Conservation (phyloP, 139 green algal genomes). For the Pleodorina starrii region DNA sequence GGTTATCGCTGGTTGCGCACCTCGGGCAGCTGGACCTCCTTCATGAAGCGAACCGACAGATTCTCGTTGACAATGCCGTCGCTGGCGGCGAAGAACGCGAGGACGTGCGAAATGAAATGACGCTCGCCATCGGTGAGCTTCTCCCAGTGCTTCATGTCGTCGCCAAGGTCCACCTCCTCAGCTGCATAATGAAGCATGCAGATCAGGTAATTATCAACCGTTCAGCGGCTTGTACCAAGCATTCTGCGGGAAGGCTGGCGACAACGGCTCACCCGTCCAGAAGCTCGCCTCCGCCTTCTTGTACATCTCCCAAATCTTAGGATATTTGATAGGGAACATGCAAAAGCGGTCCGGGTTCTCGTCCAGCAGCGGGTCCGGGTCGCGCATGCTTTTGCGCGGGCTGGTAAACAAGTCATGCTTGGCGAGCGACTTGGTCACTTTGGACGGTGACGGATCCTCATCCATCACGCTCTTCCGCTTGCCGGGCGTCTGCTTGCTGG, state of each 20-base stretch:
- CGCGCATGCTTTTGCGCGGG: conserved; percentile 10
- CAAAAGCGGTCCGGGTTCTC: conserved; percentile 95
- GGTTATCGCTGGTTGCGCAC: too few relatives aligned
- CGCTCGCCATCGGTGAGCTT: conserved; percentile 90
- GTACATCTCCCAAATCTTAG: conserved; percentile 94
- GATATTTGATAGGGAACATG: conserved; percentile 93
- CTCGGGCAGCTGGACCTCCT: conserved; percentile 81
- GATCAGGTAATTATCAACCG: neutral
- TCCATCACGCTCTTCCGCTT: neutral
- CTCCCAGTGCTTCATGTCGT: conserved; percentile 94
- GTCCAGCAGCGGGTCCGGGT: conserved; percentile 82
- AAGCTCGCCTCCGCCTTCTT: conserved; percentile 97
- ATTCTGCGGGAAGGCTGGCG: too few relatives aligned
- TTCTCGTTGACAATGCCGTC: conserved; percentile 99
- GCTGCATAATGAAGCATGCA: conserved; percentile 49
- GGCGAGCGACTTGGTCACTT: neutral
- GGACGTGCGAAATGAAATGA: conserved; percentile 96
- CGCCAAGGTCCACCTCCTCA: conserved; percentile 89
- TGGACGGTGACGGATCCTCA: conserved; percentile 4
- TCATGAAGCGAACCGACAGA: conserved; percentile 95
- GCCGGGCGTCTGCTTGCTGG: conserved; percentile 3
- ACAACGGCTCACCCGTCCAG: conserved; percentile 78
- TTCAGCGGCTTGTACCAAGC: too few relatives aligned
- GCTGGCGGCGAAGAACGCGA: conserved; percentile 98
- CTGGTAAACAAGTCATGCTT: conserved; percentile 35